Conservation (phyloP, 73 alveolate species). For the Blepharisma japonicum region DNA sequence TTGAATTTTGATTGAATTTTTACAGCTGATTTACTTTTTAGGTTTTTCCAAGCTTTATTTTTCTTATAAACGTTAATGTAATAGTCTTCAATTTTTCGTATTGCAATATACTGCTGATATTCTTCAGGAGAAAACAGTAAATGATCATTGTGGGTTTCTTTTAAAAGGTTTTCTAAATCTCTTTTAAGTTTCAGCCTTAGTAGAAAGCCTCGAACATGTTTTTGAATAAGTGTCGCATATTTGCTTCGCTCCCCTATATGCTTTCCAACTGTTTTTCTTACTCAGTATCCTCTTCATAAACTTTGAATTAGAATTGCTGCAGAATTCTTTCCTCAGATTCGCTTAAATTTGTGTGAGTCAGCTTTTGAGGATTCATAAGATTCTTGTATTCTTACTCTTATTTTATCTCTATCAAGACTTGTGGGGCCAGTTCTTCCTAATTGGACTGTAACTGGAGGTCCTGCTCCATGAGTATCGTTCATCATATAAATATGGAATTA, state of each 20-base stretch:
- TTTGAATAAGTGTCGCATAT: not conserved
- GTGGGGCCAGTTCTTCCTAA: no score
- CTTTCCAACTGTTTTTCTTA: not conserved
- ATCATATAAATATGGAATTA: no score
- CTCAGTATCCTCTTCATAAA: not conserved
- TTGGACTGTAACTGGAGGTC: no score
- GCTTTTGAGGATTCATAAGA: not conserved
- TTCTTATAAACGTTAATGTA: constrained; percentile 1
- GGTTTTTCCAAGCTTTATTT: not conserved
- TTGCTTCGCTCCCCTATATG: not conserved
- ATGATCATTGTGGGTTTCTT: constrained; percentile 21
- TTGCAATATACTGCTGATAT: not conserved
- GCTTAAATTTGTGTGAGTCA: not conserved
- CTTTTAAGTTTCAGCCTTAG: not conserved
- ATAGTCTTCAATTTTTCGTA: not conserved
- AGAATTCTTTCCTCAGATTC: constrained; percentile 13
- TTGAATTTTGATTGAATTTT: not conserved
- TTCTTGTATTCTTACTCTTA: no score
- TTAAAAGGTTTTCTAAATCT: constrained; percentile 9
- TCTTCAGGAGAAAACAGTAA: constrained; percentile 20
- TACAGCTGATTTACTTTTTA: not conserved
- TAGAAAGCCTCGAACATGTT: constrained; percentile 23
- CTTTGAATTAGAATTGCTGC: constrained; percentile 4
- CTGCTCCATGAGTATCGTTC: no score
- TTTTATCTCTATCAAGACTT: no score